A percentile compares a stretch with the other conserved stretches of the same genome.
These are phyloP conservation scores for Alternaria panax DNA, from an alignment of 2,329 filamentous ascomycete species.

Conservation along the genomic window DNA sequence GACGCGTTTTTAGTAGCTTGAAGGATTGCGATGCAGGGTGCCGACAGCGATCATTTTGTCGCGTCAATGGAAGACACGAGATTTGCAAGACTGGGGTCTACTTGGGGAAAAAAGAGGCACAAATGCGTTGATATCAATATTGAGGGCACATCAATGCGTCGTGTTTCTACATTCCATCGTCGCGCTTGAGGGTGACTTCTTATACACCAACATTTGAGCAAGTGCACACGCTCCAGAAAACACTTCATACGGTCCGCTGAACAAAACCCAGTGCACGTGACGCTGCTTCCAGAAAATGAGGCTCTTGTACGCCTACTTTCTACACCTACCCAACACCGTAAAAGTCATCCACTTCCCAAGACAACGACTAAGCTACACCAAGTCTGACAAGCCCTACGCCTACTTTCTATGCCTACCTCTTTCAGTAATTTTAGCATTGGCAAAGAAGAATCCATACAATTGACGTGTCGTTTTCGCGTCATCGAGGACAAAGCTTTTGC, in stretches of 20 bases:
- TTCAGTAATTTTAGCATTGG: not conserved
- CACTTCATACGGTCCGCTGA: not conserved
- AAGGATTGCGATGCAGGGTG: not conserved
- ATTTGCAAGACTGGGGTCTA: not conserved
- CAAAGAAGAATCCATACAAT: not conserved
- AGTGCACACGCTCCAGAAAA: not conserved
- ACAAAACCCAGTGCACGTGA: not conserved
- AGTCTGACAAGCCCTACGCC: conserved; percentile 15
- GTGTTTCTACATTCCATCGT: not conserved
- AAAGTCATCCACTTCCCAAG: not conserved
- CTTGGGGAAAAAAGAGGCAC: not conserved
- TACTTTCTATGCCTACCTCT: conserved; percentile 12
- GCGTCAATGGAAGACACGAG: not conserved
- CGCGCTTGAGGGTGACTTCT: not conserved
- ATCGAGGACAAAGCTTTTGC: not conserved
- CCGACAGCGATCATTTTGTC: not conserved
- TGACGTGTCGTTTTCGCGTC: conserved; percentile 1
- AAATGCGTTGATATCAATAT: not conserved
- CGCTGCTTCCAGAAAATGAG: conserved; percentile 4
- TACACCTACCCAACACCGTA: conserved; percentile 15
- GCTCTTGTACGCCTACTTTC: conserved; percentile 18
- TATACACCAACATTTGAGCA: not conserved
- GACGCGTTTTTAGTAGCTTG: conserved; percentile 1
- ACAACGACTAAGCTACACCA: conserved; percentile 3
- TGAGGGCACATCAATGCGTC: not conserved